Evolutionary conservation across 2,329 filamentous ascomycete genomes (phyloP), one percentile per base, ranked within the genome.

Genomic region (Tolypocladium pustulatum): DNA sequence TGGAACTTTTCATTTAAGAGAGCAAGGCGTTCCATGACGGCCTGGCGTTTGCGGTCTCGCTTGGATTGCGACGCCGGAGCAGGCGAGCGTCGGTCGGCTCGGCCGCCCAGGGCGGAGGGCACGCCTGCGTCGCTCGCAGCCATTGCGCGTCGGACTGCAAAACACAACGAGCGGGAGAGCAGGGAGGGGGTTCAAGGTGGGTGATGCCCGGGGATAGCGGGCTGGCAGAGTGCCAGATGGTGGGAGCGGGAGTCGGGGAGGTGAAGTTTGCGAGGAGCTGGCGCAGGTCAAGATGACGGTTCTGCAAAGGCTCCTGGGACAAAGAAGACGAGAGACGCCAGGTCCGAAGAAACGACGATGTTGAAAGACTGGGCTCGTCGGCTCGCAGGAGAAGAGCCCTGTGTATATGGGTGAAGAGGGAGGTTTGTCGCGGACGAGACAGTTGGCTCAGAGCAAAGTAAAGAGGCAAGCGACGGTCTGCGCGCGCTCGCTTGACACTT

Each of bases 31-130:
- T 96, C 91, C 64, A 86, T 84, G 61, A 97, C 84, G 67, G 87
- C 85, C 67, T 90, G 90, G 62, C 91, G 87, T 70, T 92, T 87
- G 73, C 95, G 94, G 76, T 97, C 93, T 72, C 91, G 85, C 78
- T 97, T 97, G 46, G 90, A 93, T 62, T 79, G 78, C n/a, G 76
- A 66, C 32, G 72, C 65, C 22, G 72, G 67, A 57, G 68, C 67
- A 59, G 68, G 70, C 58, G 74, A 74, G 55, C 71, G 72, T 58
- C 70, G 70, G 58, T 75, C 71, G 63, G 67, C 61, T 59, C 69
- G 69, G 62, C 65, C 71, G 59, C 66, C 66, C 57, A 72, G 61
- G 58, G 68, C 66, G 54, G 71, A 59, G 60, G 70, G 67, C 22
- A 68, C 66, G 54, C 68, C 67, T 57, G 68, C 68, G 59, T 76